Percentiles rank a stretch among this genome's conserved stretches.
phyloP scores from a whole-genome alignment of 2,329 filamentous ascomycete species.

The Metarhizium sp. region DNA sequence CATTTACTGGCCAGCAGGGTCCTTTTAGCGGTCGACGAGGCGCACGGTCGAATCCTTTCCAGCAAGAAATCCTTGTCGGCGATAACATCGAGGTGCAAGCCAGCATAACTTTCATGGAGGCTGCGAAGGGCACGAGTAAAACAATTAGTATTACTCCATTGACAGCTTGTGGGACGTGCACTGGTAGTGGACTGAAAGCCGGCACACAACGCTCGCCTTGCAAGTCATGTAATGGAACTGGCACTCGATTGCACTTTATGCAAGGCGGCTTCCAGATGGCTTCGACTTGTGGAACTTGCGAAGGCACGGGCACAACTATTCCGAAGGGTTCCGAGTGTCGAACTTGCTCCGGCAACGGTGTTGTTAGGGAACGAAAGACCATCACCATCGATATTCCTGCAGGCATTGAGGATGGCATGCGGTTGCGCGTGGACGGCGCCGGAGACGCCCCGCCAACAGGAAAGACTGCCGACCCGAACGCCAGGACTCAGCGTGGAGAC shows the following conservation, averaged over 20 bases:
- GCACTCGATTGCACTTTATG: slow-evolving; percentile 79
- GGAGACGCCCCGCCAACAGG: slow-evolving; percentile 81
- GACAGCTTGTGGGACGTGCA: slow-evolving; percentile 72
- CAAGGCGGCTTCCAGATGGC: slow-evolving; percentile 94
- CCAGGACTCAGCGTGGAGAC: slow-evolving; percentile 67
- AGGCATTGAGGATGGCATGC: slow-evolving; percentile 95
- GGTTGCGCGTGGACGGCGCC: slow-evolving; percentile 72
- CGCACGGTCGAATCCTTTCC: slow-evolving; percentile 56
- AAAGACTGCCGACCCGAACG: slow-evolving; percentile 51
- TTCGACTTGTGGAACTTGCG: slow-evolving; percentile 74
- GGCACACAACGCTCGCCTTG: slow-evolving; percentile 68
- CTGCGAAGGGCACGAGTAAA: slow-evolving; percentile 82
- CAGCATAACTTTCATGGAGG: slow-evolving; percentile 91
- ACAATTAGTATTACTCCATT: slow-evolving; percentile 81
- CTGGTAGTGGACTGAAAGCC: slow-evolving; percentile 73
- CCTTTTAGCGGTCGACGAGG: slow-evolving; percentile 45
- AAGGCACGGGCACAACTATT: slow-evolving; percentile 65
- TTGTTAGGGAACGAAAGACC: slow-evolving; percentile 72
- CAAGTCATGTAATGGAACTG: slow-evolving; percentile 74
- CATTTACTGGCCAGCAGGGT: slow-evolving; percentile 56
- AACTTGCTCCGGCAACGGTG: slow-evolving; percentile 73
- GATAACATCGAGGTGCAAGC: slow-evolving; percentile 94
- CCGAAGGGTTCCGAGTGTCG: slow-evolving; percentile 75
- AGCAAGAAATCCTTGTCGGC: slow-evolving; percentile 74
- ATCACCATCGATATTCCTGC: slow-evolving; percentile 87